Conservation (phyloP, 306 rosid genomes). For the Echinosophora koreensis region DNA sequence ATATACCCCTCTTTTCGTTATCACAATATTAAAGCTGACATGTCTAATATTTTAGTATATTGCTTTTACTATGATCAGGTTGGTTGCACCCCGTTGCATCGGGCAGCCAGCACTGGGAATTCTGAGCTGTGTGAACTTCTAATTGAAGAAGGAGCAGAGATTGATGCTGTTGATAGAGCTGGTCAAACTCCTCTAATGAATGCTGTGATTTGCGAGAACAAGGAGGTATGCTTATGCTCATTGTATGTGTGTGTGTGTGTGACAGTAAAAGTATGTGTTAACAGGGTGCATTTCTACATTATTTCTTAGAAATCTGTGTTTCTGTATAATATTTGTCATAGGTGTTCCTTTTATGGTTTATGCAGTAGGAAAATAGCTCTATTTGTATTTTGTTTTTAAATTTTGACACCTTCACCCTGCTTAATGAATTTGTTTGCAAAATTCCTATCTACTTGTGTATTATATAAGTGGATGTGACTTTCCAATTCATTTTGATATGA, state of each 20-base stretch:
- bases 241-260: neutral
- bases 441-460: neutral
- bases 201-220: slow-evolving; percentile 82
- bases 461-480: neutral
- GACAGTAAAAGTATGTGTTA: neutral
- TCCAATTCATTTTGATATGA: neutral
- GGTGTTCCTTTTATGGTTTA: slow-evolving; percentile 17
- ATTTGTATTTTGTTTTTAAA: neutral
- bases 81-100: slow-evolving; percentile 94
- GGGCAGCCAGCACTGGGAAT: slow-evolving; percentile 92
- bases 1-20: slow-evolving; percentile 3
- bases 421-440: slow-evolving; percentile 40
- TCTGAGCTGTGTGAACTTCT: slow-evolving; percentile 83
- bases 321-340: neutral
- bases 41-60: slow-evolving; percentile 9
- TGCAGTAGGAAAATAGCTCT: neutral
- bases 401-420: slow-evolving; percentile 7
- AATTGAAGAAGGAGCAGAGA: slow-evolving; percentile 97
- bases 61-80: slow-evolving; percentile 57
- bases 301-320: neutral
- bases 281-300: neutral
- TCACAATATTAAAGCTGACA: slow-evolving; percentile 35
- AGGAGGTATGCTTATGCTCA: slow-evolving; percentile 64
- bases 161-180: slow-evolving; percentile 76
- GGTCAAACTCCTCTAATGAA: slow-evolving; percentile 91